A percentile compares a stretch with the other conserved stretches of the same genome.
phyloP scores from a whole-genome alignment of 2,329 filamentous ascomycete species.

The Epichloe gansuensis region DNA sequence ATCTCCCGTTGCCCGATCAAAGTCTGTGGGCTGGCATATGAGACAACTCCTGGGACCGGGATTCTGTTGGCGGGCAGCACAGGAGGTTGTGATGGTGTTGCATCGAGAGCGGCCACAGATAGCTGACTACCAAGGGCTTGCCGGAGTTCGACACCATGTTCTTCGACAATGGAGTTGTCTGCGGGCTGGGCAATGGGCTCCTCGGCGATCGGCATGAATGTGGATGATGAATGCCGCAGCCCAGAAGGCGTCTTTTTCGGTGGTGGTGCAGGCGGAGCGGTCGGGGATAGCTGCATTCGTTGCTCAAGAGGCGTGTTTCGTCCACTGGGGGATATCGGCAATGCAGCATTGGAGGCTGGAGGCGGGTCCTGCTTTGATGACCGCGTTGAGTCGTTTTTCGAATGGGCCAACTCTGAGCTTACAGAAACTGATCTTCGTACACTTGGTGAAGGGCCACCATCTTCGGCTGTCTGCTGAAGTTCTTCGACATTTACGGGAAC shows the following conservation, averaged over 20 bases:
- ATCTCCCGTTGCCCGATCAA: conserved; percentile 43
- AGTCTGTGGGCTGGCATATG: conserved; percentile 40
- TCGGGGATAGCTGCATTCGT: neutral
- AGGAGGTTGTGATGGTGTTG: conserved; percentile 2
- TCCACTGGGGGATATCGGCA: neutral
- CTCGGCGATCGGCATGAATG: conserved; percentile 31
- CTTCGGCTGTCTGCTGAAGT: conserved; percentile 49
- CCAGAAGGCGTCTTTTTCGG: conserved; percentile 16
- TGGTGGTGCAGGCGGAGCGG: neutral
- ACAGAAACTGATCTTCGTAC: conserved; percentile 18
- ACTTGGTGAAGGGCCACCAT: conserved; percentile 26
- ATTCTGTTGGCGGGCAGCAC: conserved; percentile 8
- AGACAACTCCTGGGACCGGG: conserved; percentile 32
- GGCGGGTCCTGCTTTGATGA: conserved; percentile 12
- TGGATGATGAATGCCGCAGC: conserved; percentile 5
- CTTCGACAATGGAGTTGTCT: conserved; percentile 8
- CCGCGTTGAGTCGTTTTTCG: conserved; percentile 5
- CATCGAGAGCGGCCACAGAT: conserved; percentile 11
- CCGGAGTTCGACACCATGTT: conserved; percentile 2
- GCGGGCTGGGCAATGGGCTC: conserved; percentile 17
- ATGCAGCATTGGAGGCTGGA: conserved; percentile 7
- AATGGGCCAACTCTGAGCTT: conserved; percentile 12
- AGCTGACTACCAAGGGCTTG: conserved; percentile 10
- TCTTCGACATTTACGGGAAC: conserved; percentile 52
- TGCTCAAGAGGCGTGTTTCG: conserved; percentile 2